Conservation (phyloP, 805 yeast genomes). For the Schwanniomyces sp. region DNA sequence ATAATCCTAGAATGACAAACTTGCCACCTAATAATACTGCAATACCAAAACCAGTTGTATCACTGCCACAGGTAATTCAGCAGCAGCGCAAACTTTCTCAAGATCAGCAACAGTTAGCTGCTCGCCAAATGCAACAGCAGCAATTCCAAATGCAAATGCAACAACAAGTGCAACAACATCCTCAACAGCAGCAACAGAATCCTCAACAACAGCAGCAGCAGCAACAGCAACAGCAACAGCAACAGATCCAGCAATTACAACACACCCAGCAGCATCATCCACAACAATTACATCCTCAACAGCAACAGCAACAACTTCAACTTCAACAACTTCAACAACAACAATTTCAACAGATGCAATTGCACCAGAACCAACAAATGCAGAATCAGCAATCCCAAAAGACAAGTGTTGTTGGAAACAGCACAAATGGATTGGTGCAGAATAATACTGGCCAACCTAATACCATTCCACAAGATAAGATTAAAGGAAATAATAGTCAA, state of each 20-base stretch:
- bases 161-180: constrained; percentile 9
- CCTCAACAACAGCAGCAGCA: constrained; percentile 4
- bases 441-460: neutral
- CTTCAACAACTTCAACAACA: neutral
- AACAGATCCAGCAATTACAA: constrained; percentile 21
- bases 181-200: constrained; percentile 3
- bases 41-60: neutral
- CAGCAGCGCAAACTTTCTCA: constrained; percentile 1
- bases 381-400: neutral
- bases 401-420: neutral
- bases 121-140: constrained; percentile 4
- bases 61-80: neutral
- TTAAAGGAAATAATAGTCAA: neutral
- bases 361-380: constrained; percentile 6
- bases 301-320: constrained; percentile 15
- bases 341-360: neutral
- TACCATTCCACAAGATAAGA: neutral
- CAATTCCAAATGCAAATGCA: constrained; percentile 3
- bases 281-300: constrained; percentile 28
- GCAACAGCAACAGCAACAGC: constrained; percentile 25
- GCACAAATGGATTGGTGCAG: neutral
- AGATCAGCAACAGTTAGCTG: neutral
- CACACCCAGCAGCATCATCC: constrained; percentile 11
- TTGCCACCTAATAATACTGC: neutral
- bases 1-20: neutral